Conservation (phyloP, 2,329 filamentous ascomycete genomes). For the Aspergillus sojae region DNA sequence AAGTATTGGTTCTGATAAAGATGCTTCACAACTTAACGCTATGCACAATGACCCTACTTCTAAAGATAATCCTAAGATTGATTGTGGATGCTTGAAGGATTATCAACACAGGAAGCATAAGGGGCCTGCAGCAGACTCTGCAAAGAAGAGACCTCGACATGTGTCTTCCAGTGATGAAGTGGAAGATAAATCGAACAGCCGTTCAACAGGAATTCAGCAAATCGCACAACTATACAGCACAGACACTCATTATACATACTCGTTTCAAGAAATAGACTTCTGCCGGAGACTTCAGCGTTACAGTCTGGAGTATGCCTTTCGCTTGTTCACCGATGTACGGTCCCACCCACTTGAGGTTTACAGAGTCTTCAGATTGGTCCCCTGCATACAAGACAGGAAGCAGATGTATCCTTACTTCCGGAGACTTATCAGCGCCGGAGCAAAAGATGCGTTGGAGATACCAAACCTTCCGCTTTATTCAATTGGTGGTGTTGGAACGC, state of each 20-base stretch:
- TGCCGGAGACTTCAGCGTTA: slow-evolving; percentile 70
- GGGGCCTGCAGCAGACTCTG: not conserved
- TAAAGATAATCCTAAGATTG: not conserved
- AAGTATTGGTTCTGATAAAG: not conserved
- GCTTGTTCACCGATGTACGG: slow-evolving; percentile 53
- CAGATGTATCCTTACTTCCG: slow-evolving; percentile 44
- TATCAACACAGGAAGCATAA: not conserved
- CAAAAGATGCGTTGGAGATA: slow-evolving; percentile 57
- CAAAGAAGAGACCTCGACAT: not conserved
- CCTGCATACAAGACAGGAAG: slow-evolving; percentile 56
- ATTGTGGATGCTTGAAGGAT: not conserved
- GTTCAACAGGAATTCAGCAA: not conserved
- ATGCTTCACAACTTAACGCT: not conserved
- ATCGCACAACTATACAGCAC: not conserved
- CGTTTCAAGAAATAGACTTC: slow-evolving; percentile 68
- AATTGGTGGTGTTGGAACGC: slow-evolving; percentile 39
- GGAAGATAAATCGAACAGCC: not conserved
- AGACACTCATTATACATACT: slow-evolving; percentile 51
- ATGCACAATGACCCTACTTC: not conserved
- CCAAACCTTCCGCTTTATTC: slow-evolving; percentile 64
- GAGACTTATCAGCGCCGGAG: slow-evolving; percentile 39
- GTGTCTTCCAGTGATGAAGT: not conserved
- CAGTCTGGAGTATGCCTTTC: slow-evolving; percentile 64
- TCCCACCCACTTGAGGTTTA: slow-evolving; percentile 54
- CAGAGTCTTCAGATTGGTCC: slow-evolving; percentile 70